Evolutionary conservation across 345 rosid genomes (phyloP).

Genomic region (Zanthoxylum bungeanum): DNA sequence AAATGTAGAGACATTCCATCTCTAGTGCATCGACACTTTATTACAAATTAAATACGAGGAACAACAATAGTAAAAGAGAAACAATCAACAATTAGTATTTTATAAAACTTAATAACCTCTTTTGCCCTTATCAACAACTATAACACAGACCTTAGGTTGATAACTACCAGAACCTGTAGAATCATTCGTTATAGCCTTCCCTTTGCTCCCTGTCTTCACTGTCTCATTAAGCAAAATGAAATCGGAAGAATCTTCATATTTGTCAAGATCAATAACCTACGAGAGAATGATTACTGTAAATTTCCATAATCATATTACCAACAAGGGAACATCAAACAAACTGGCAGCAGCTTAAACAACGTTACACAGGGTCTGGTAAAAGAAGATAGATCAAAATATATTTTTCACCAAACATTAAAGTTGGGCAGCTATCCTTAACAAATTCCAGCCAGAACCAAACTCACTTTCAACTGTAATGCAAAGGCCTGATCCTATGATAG

Average conservation of each 20-base stretch:
- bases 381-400: background rate
- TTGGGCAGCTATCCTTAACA: background rate
- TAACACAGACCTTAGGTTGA: constrained; percentile 25
- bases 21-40: background rate
- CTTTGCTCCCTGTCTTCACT: constrained; percentile 46
- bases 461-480: background rate
- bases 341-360: background rate
- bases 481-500: background rate
- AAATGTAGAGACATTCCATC: background rate
- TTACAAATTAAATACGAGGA: background rate
- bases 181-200: constrained; percentile 47
- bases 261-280: constrained; percentile 61
- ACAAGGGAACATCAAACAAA: background rate
- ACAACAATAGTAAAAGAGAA: background rate
- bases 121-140: background rate
- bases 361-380: background rate
- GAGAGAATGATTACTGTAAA: constrained; percentile 13
- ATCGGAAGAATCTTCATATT: constrained; percentile 47
- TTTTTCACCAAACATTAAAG: background rate
- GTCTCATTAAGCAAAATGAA: constrained; percentile 30
- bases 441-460: background rate
- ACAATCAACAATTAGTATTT: constrained; percentile 7
- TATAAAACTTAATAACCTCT: background rate
- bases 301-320: background rate
- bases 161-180: constrained; percentile 20